Conservation (phyloP, 768 basidiomycete genomes). For the Pulveroboletus ravenelii region DNA sequence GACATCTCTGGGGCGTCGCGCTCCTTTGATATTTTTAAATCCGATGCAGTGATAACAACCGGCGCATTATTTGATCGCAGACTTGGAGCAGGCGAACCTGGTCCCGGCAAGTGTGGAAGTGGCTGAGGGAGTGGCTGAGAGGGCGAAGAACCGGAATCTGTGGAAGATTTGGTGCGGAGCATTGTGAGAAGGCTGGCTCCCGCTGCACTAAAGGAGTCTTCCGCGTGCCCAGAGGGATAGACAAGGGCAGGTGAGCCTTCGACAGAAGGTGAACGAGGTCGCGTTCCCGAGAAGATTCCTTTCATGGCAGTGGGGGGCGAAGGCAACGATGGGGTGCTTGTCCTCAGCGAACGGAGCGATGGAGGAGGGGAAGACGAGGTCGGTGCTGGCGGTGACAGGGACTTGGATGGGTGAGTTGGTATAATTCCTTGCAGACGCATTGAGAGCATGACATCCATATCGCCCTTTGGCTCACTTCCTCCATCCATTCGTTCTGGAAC, state of each 20-base stretch:
- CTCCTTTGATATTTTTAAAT: slow-evolving; percentile 38
- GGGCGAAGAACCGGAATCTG: slow-evolving; percentile 22
- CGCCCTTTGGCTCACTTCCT: slow-evolving; percentile 63
- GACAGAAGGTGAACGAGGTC: slow-evolving; percentile 29
- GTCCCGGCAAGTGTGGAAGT: slow-evolving; percentile 7
- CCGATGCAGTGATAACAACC: slow-evolving; percentile 22
- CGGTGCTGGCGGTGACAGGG: slow-evolving; percentile 15
- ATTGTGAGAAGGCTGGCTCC: slow-evolving; percentile 53
- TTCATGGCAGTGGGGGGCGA: slow-evolving; percentile 18
- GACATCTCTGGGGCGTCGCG: slow-evolving; percentile 26
- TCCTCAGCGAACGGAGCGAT: slow-evolving; percentile 25
- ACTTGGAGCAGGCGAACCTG: slow-evolving; percentile 25
- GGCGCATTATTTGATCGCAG: slow-evolving; percentile 21
- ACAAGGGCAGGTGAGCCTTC: slow-evolving; percentile 39
- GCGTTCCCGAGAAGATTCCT: slow-evolving; percentile 21
- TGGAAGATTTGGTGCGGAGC: slow-evolving; percentile 40
- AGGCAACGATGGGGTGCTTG: slow-evolving; percentile 14
- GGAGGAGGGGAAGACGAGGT: slow-evolving; percentile 28
- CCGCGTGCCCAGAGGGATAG: slow-evolving; percentile 35
- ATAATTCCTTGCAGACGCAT: slow-evolving; percentile 64
- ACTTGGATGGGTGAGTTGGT: slow-evolving; percentile 27
- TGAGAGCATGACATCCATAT: slow-evolving; percentile 80
- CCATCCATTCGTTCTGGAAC: slow-evolving; percentile 38
- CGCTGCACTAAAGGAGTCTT: slow-evolving; percentile 55
- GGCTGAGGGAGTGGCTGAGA: slow-evolving; percentile 33